Evolutionary conservation across 148 eudicot species (phyloP).

Genomic region (Cornus suecica): DNA sequence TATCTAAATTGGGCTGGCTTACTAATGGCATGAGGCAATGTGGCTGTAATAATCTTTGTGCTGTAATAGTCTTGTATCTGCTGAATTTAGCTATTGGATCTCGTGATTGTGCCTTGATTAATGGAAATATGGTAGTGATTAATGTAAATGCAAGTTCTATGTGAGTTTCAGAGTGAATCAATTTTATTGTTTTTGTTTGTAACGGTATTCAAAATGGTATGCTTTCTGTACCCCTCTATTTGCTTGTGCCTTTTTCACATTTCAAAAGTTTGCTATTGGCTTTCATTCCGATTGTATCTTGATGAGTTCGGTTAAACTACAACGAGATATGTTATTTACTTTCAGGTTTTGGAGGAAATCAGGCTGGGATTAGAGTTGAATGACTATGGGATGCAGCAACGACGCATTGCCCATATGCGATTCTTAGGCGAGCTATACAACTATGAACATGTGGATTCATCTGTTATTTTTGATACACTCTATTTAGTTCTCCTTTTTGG

Average conservation of each 20-base stretch:
- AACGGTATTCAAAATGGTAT: neutral
- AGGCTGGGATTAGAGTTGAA: conserved; percentile 84
- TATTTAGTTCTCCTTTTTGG: conserved; percentile 87
- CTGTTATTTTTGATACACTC: conserved; percentile 90
- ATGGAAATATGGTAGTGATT: neutral
- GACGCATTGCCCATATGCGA: conserved; percentile 91
- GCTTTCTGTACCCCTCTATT: neutral
- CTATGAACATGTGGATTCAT: conserved; percentile 91
- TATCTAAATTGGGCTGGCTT: neutral
- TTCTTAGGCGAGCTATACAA: conserved; percentile 95
- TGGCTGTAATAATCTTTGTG: neutral
- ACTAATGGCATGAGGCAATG: neutral
- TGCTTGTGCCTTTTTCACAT: neutral
- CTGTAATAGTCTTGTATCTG: neutral
- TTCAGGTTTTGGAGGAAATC: conserved; percentile 93
- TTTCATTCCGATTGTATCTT: neutral
- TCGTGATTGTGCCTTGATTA: neutral
- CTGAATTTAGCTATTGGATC: neutral
- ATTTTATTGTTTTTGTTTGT: neutral
- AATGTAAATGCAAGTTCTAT: too few species aligned
- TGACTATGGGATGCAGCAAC: conserved; percentile 94
- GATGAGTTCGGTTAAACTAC: neutral
- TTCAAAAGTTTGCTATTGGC: neutral
- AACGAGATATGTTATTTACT: conserved; percentile 7
- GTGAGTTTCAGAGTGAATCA: neutral